These are phyloP conservation scores for Saxispiralis lemnorum DNA, from an alignment of 495 filamentous ascomycete genomes.

Conservation along the genomic window DNA sequence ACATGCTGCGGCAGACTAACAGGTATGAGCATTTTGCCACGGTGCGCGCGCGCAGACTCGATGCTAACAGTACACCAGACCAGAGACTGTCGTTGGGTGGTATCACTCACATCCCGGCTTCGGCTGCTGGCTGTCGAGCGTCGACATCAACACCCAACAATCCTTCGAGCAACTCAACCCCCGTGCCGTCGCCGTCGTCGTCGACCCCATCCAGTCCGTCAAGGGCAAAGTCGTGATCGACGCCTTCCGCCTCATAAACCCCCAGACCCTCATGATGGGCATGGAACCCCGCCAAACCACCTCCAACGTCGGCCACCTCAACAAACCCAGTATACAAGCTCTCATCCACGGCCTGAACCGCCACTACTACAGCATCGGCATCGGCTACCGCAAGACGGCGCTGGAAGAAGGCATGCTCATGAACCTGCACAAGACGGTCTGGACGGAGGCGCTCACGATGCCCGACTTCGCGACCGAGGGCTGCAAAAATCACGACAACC, in stretches of 20 bases:
- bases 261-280: constrained; percentile 93
- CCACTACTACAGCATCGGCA: constrained; percentile 97
- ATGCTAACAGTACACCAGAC: constrained; percentile 32
- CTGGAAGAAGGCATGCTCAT: constrained; percentile 99
- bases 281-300: constrained; percentile 98
- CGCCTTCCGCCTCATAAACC: constrained; percentile 96
- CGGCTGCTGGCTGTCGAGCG: constrained; percentile 94
- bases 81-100: constrained; percentile 95
- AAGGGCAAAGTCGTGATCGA: constrained; percentile 99
- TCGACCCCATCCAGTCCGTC: constrained; percentile 96
- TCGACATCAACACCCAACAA: constrained; percentile 99
- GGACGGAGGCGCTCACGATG: constrained; percentile 96
- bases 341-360: constrained; percentile 94
- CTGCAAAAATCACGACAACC: constrained; percentile 60
- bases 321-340: constrained; percentile 98
- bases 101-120: constrained; percentile 99
- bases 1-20: constrained; percentile 93
- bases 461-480: constrained; percentile 82
- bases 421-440: constrained; percentile 98
- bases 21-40: constrained; percentile 37
- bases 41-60: neutral
- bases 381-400: constrained; percentile 94
- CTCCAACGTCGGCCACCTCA: constrained; percentile 90
- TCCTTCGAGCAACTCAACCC: constrained; percentile 96
- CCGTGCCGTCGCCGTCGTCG: constrained; percentile 88